Conservation (phyloP, 1,284 basidiomycete genomes). For the Somion occarium region DNA sequence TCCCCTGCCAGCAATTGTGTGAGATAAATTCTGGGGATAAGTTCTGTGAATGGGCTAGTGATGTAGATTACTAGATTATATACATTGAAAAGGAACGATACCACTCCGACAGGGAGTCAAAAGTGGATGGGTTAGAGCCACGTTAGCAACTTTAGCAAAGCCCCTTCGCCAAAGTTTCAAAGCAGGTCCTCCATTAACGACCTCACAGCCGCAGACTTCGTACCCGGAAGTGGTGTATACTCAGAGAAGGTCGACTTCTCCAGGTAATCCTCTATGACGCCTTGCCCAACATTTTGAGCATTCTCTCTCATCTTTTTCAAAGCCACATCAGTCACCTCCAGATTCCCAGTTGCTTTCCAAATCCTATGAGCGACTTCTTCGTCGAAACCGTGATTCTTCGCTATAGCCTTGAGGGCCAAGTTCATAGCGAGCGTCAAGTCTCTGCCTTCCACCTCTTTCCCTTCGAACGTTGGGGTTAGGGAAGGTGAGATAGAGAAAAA, state of each 20-base stretch:
- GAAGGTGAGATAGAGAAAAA: background rate
- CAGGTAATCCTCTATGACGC: background rate
- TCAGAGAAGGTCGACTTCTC: background rate
- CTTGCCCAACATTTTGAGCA: background rate
- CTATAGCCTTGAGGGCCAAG: background rate
- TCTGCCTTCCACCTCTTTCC: background rate
- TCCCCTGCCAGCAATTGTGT: too few species aligned
- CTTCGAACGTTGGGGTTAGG: background rate
- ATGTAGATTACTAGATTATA: too few species aligned
- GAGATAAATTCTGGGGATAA: too few species aligned
- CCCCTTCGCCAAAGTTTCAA: too few species aligned
- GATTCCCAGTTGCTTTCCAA: background rate
- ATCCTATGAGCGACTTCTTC: background rate
- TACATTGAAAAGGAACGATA: too few species aligned
- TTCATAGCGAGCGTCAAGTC: background rate
- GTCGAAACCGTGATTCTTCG: background rate
- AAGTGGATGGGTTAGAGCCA: too few species aligned
- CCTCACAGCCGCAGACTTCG: background rate
- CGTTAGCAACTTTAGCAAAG: too few species aligned
- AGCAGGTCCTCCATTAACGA: background rate
- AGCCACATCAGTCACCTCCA: background rate
- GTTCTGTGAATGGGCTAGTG: too few species aligned
- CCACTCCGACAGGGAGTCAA: too few species aligned
- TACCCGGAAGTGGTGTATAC: background rate
- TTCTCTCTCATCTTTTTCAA: background rate